phyloP scores from a whole-genome alignment of 495 filamentous ascomycete genomes.

The Barbatosphaeria neglecta region DNA sequence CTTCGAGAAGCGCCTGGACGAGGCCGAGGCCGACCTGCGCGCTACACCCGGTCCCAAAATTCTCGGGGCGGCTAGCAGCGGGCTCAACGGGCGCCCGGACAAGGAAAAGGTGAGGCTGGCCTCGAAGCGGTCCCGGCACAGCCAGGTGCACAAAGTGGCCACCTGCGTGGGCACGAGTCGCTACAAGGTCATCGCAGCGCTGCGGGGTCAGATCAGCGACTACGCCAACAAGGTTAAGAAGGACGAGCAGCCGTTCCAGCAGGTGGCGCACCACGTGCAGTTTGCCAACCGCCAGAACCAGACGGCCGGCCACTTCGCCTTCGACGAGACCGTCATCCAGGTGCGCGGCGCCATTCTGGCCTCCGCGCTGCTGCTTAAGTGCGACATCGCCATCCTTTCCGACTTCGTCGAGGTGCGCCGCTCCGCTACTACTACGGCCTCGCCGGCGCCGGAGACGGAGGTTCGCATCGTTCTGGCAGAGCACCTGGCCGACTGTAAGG shows the following conservation, averaged over 20 bases:
- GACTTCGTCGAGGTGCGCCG: slow-evolving; percentile 37
- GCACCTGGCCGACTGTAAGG: slow-evolving; percentile 22
- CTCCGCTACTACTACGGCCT: slow-evolving; percentile 1
- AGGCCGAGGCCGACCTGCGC: slow-evolving; percentile 8
- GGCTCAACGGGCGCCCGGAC: too few species aligned
- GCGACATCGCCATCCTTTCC: slow-evolving; percentile 42
- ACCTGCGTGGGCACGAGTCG: slow-evolving; percentile 14
- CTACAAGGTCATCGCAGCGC: slow-evolving; percentile 25
- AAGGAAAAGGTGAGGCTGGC: neutral
- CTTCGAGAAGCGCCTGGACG: slow-evolving; percentile 22
- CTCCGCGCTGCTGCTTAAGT: slow-evolving; percentile 37
- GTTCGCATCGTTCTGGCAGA: slow-evolving; percentile 22
- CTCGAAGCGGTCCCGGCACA: slow-evolving; percentile 6
- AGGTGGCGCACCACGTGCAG: slow-evolving; percentile 41
- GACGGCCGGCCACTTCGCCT: slow-evolving; percentile 23
- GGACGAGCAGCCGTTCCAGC: slow-evolving; percentile 51
- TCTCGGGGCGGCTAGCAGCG: neutral
- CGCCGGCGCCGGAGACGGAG: slow-evolving; percentile 4
- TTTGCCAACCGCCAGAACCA: slow-evolving; percentile 31
- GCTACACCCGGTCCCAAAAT: neutral
- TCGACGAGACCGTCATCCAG: slow-evolving; percentile 36
- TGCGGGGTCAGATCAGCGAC: slow-evolving; percentile 28
- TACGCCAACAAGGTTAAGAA: slow-evolving; percentile 33
- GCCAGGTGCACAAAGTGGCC: slow-evolving; percentile 9
- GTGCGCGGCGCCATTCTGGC: slow-evolving; percentile 36